Evolutionary conservation across 345 rosid species (phyloP).

Genomic region (Conringia planisiliqua): DNA sequence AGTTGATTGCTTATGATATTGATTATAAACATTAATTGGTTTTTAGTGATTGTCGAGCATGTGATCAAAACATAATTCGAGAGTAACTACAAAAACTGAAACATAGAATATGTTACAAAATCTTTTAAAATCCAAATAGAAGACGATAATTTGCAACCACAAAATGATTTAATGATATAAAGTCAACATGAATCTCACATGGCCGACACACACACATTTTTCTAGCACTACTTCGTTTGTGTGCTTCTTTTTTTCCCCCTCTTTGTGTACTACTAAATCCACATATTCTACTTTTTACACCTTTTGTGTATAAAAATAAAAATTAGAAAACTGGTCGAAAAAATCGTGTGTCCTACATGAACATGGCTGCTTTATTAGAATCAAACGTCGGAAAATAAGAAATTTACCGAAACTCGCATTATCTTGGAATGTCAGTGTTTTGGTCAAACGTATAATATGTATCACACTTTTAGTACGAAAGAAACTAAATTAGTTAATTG

Average conservation of each 20-base stretch:
- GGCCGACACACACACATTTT: constrained; percentile 47
- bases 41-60: constrained; percentile 26
- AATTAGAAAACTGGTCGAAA: not conserved
- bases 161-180: constrained; percentile 21
- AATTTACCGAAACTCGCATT: not conserved
- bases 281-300: constrained; percentile 3
- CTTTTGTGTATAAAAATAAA: not conserved
- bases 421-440: not conserved
- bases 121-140: constrained; percentile 7
- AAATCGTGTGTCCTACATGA: constrained; percentile 13
- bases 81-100: constrained; percentile 9
- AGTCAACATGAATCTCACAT: constrained; percentile 43
- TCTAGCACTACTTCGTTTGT: constrained; percentile 26
- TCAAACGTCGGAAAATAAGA: not conserved
- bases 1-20: not conserved
- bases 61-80: constrained; percentile 11
- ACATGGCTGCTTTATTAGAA: constrained; percentile 8
- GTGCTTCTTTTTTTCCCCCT: not conserved
- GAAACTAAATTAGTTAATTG: not conserved
- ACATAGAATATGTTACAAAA: constrained; percentile 8
- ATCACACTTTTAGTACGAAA: not conserved
- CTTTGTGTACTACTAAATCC: constrained; percentile 19
- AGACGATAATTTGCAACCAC: constrained; percentile 11
- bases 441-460: not conserved
- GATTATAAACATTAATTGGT: not conserved